Evolutionary conservation across 2,329 filamentous ascomycete species (phyloP), one percentile per base, ranked within the genome.

Genomic region (Pezicula neosporulosa): DNA sequence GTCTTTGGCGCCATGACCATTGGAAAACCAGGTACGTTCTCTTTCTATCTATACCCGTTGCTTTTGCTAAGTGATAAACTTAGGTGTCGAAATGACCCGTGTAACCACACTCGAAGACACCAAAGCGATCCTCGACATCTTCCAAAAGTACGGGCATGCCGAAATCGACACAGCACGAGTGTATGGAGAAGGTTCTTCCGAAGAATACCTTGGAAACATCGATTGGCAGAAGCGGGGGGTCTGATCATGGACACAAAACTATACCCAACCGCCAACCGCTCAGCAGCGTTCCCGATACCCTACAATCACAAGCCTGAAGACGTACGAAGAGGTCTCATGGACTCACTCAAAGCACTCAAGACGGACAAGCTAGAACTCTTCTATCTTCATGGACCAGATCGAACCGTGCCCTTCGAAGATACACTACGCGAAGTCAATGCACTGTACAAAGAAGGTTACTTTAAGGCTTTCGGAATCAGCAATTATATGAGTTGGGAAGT

Each of bases 131-230:
- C 74, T 89, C 35, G 81, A 87, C 64, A 74, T 81, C 55, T 82
- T 89, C 63, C 82, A 87, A 64, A 71, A 74, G 24, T 75, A 82
- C 60, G 85, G 85, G 16, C 84, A 88, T 69, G 78, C 81, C 60
- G 86, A 90, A 61, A 67, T 90, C 47, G 86, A 90, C 64, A 89
- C 85, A 0, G 85, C 86, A 0, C 77, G 85, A 13, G 66, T 77
- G 3, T 90, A 90, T 57, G 74, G 85, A 41, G 77, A 70, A 28
- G 85, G 86, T 45, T 73, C 78, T 47, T 84, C 87, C 48, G 87
- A 90, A 64, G 77, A 74, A 16, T 86, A 78, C 66, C 84, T 83
- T 4, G 72, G 74, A 8, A 49, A 60, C 71, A 80, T 82, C 1
- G 74, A 77, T 28, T 88, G 82, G 81, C 37, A 54, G 37, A 77